Evolutionary conservation across 257 asterid genomes (phyloP).

Genomic region (Vinca minor): DNA sequence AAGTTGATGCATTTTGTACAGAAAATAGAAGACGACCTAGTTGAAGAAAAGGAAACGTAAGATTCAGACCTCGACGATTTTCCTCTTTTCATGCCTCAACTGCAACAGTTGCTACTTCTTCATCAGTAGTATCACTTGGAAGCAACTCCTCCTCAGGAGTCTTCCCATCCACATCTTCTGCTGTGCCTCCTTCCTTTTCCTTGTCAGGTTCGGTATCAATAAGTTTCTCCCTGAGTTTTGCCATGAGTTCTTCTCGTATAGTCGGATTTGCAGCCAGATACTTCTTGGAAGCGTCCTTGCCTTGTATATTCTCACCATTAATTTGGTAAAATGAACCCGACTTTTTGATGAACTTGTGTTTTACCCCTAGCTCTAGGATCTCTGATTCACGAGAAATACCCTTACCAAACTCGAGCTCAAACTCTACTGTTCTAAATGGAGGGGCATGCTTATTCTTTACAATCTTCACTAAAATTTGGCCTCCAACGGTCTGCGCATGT

Average conservation of each 20-base stretch:
- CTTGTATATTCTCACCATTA: constrained; percentile 31
- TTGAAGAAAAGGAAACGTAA: constrained; percentile 1
- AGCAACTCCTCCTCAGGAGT: constrained; percentile 39
- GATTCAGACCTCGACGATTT: background rate
- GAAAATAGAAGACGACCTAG: background rate
- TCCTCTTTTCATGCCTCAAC: constrained; percentile 40
- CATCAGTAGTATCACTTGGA: constrained; percentile 47
- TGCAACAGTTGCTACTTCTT: constrained; percentile 50
- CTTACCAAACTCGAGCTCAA: constrained; percentile 83
- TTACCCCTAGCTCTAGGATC: constrained; percentile 68
- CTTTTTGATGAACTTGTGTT: constrained; percentile 53
- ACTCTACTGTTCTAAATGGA: constrained; percentile 69
- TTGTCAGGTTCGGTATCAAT: constrained; percentile 23
- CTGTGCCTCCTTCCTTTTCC: constrained; percentile 32
- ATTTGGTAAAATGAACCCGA: constrained; percentile 27
- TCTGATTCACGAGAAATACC: constrained; percentile 71
- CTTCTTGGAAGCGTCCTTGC: constrained; percentile 57
- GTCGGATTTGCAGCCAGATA: constrained; percentile 39
- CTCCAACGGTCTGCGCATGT: constrained; percentile 55
- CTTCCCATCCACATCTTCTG: constrained; percentile 25
- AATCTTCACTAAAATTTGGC: constrained; percentile 76
- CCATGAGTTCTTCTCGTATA: constrained; percentile 48
- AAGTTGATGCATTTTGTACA: constrained; percentile 5
- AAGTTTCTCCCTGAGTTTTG: constrained; percentile 62
- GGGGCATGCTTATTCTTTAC: constrained; percentile 95